Base-by-base conservation (phyloP, 805 yeast genomes). In the Kazachstania kunashirensis region DNA sequence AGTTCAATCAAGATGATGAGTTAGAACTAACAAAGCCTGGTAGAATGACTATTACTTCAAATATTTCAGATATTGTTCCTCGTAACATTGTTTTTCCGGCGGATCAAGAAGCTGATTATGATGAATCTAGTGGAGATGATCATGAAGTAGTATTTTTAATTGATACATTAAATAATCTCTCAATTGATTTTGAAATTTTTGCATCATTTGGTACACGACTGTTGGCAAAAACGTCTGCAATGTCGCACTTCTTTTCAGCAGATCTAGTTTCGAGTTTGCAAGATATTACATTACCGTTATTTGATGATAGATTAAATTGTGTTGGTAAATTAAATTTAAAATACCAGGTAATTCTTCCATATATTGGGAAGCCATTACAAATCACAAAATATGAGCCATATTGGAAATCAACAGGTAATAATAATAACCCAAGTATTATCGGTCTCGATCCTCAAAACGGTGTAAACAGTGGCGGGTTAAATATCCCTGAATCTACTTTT, bases 141-240 rank as follows among this genome's bases (percentile, higher is more conserved):
- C 38, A 36, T 18, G 42, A 40, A 21, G 73, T 84, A 42, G 79
- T 88, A 5, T 89, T 89, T 62, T 95, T 88, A 58, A 75, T 88
- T 6, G 89, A 84, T 49, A 65, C 80, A 2, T 72, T 86, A 38
- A 77, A 82, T 12, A 73, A 78, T 17, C 84, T 86, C 51, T 65
- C 76, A 20, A 72, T 88, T 36, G 94, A 84, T 52, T 81, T 88
- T 53, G 97, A 92, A 57, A 72, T 92, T 10, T 88, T 80, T 58
- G 96, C 98, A 1, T 83, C 89, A 6, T 92, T 85, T 62, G 98
- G 98, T 17, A 86, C 97, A 0, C 73, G 95, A 43, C 64, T 89
- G 38, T 78, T 89, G 36, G 96, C 96, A 3, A 89, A 88, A 52
- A 73, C 96, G 0, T 77, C 94, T 0, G 84, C 92, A 2, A 66